These are phyloP conservation scores for Apiospora kogelbergensis DNA, from an alignment of 2,329 filamentous ascomycete genomes.

Conservation along the genomic window DNA sequence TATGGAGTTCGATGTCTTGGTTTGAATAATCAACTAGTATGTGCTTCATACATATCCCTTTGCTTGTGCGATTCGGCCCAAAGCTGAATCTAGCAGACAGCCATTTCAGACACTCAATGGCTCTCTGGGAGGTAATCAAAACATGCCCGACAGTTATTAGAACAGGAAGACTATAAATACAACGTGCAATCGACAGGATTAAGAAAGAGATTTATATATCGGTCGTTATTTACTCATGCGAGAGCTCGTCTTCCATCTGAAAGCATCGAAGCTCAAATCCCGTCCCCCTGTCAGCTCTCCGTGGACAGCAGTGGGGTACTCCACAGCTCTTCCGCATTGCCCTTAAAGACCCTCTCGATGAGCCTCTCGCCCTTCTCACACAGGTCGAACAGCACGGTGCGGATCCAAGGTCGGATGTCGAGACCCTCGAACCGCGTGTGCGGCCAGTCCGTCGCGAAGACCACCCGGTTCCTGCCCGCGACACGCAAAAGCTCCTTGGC, in stretches of 20 bases:
- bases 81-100: too few relatives aligned
- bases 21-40: background rate
- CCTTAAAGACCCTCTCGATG: conserved; percentile 50
- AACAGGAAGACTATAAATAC: too few relatives aligned
- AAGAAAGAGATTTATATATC: background rate
- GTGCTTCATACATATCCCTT: background rate
- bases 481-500: conserved; percentile 47
- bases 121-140: too few relatives aligned
- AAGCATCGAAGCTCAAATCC: background rate
- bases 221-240: background rate
- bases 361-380: conserved; percentile 46
- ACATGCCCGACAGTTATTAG: too few relatives aligned
- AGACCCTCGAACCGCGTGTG: conserved; percentile 61
- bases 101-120: too few relatives aligned
- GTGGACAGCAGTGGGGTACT: too few relatives aligned
- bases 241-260: background rate
- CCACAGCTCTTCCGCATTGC: conserved; percentile 55
- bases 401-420: conserved; percentile 55
- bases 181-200: too few relatives aligned
- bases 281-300: too few relatives aligned
- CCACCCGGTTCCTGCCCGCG: conserved; percentile 41
- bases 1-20: background rate
- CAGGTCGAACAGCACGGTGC: conserved; percentile 49
- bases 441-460: conserved; percentile 65
- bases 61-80: too few relatives aligned